Percentiles rank a stretch among this genome's conserved stretches.
These are phyloP conservation scores for Exobasidium cylindrosporum DNA, from an alignment of 1,284 basidiomycete genomes.

Conservation along the genomic window DNA sequence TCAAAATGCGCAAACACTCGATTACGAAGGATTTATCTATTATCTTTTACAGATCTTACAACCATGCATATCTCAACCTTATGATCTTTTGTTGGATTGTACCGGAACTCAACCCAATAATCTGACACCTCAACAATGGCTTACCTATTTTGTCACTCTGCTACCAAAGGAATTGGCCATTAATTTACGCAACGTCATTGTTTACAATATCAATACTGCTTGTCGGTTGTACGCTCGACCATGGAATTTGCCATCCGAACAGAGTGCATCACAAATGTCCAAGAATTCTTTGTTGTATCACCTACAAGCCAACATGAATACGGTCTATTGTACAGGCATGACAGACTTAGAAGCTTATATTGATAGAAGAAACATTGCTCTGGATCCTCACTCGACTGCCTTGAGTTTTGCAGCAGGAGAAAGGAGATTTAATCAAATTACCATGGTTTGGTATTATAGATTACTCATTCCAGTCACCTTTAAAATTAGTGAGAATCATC, in stretches of 20 bases:
- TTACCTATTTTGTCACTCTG: conserved; percentile 41
- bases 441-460: conserved; percentile 51
- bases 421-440: conserved; percentile 36
- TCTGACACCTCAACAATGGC: conserved; percentile 40
- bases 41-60: conserved; percentile 39
- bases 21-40: conserved; percentile 74
- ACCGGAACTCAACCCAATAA: conserved; percentile 34
- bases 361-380: conserved; percentile 38
- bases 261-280: neutral
- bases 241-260: neutral
- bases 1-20: conserved; percentile 76
- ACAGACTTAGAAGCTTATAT: conserved; percentile 38
- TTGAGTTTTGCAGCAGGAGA: conserved; percentile 32
- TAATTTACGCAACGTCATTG: conserved; percentile 39
- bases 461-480: conserved; percentile 42
- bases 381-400: conserved; percentile 31
- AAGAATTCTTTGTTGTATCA: neutral
- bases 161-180: conserved; percentile 30
- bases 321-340: conserved; percentile 28
- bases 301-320: neutral
- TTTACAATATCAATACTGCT: conserved; percentile 44
- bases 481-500: conserved; percentile 39
- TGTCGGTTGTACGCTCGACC: conserved; percentile 26
- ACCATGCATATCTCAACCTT: conserved; percentile 25
- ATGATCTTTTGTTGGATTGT: conserved; percentile 39